Percentiles rank a stretch among this genome's conserved stretches.
Evolutionary conservation across 192 early-diverging fungal genomes (phyloP).

Genomic region (Podila clonocystis): DNA sequence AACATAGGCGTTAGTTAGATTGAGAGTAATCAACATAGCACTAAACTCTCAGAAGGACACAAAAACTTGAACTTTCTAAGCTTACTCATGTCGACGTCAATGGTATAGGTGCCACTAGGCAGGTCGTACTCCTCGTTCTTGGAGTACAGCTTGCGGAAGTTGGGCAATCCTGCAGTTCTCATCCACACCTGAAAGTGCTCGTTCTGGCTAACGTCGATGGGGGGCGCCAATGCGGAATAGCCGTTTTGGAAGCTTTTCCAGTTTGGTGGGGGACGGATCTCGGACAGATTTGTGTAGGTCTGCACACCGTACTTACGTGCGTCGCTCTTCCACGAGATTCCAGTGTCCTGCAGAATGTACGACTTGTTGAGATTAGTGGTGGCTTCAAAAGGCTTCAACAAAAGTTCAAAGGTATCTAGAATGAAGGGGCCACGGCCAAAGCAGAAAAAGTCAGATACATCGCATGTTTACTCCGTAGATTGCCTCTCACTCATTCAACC

Average conservation of each 20-base stretch:
- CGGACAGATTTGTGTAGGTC: slow-evolving; percentile 53
- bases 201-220: slow-evolving; percentile 69
- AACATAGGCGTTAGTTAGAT: not conserved
- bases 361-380: slow-evolving; percentile 48
- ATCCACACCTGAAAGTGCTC: slow-evolving; percentile 99
- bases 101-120: slow-evolving; percentile 73
- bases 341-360: slow-evolving; percentile 71
- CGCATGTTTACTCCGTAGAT: not conserved
- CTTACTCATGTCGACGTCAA: slow-evolving; percentile 82
- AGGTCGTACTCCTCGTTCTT: slow-evolving; percentile 71
- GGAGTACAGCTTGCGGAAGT: slow-evolving; percentile 96
- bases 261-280: slow-evolving; percentile 86
- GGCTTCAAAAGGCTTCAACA: slow-evolving; percentile 65
- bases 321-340: slow-evolving; percentile 93
- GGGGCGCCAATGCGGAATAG: slow-evolving; percentile 62
- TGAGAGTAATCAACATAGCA: too few relatives aligned
- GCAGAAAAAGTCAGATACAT: not conserved
- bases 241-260: slow-evolving; percentile 78
- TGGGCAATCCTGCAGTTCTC: slow-evolving; percentile 94
- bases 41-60: not conserved
- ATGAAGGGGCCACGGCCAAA: not conserved
- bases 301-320: slow-evolving; percentile 71
- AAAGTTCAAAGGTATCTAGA: slow-evolving; percentile 69
- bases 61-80: slow-evolving; percentile 1
- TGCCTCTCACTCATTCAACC: not conserved